Evolutionary conservation across 345 rosid genomes (phyloP), one percentile per base, ranked within the genome.

Genomic region (Atalantia buxifolia): DNA sequence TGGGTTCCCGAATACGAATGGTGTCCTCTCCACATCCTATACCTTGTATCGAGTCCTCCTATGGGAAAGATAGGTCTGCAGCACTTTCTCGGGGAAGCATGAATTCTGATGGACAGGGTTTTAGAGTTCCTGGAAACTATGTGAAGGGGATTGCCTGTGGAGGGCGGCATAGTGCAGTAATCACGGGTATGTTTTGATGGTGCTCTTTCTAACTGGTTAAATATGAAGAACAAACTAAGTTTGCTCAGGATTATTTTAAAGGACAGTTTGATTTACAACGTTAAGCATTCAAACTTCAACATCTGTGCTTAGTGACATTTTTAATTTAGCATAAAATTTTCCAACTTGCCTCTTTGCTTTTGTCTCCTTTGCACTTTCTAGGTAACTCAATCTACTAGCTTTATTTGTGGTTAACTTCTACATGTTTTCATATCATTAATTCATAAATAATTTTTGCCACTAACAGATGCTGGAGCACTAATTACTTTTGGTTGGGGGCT

Each of bases 401-500:
- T 75, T 38, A 62, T 27, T 33, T 28, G 61, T 31, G 45, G 68
- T 16, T 30, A 45, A 59, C 33, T 56, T 78, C 36, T 75, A 38
- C 62, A 33, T 38, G 31, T 16, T 13, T 55, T 64, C 21, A 61
- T 33, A 61, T 75, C n/a, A 22, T 67, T 74, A 59, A 25, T 28
- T 42, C 33, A 18, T 59, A 66, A 67, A n/a, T 72, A 66, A 67
- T 74, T 81, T 74, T 73, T 72, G 84, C 59, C 74, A 7, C 81
- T 66, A 77, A 62, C 92, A 96, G 99, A 97, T 90, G 93, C 98
- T 78, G 99, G 99, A 66, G 98, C 94, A 16, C 78, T 97, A 14
- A 93, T 97, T 71, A 86, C 98, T n/a, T 97, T 97, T 84, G 99
- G 99, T 50, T 97, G 99, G 99, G 98, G 99, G 76, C 97, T 93